Evolutionary conservation across 2,329 filamentous ascomycete species (phyloP), one percentile per base, ranked within the genome.

Genomic region (Fusarium multiceps): DNA sequence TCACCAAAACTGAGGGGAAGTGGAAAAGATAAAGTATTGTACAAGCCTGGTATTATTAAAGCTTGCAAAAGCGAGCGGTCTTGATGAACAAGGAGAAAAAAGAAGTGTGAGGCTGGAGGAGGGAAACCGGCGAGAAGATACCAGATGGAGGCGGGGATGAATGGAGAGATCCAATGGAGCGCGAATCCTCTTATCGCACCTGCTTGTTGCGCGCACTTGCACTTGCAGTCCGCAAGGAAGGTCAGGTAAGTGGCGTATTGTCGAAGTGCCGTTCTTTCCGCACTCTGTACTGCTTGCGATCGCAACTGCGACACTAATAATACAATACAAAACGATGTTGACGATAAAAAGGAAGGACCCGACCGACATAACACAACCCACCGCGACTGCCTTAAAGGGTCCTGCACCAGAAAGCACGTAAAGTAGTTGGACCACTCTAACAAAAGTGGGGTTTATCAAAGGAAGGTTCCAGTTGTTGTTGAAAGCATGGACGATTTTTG

Each of bases 101-200:
- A 65, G 40, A 55, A 62, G 55, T 55, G 23, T 55, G 32, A 59
- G 48, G 49, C 50, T 71, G 59, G 68, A 58, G 30, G 55, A 70
- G 40, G 40, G 32, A 59, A 46, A 51, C 53, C 51, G 40, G 49
- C 40, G 40, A 63, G 43, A 62, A 65, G 51, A 56, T 61, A 53
- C 65, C 51, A 66, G 61, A 41, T 43, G 56, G 37, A 50, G 68
- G 63, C 56, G 63, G 68, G 61, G 68, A 41, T 11, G 21, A 21
- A 50, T 51, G 21, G 47, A 50, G 47, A 34, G 42, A 37, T 37
- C 66, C 61, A 69, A 69, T 57, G 16, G 57, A 64, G 46, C 57
- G 66, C 46, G 55, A 56, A 68, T 64, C 59, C 67, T 69, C 67
- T 69, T 70, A 69, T 71, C 67, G 55, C 55, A 64, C 30, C 37